A percentile compares a stretch with the other conserved stretches of the same genome.
phyloP scores from a whole-genome alignment of 192 early-diverging fungal species.

The Chytriomyces hyalinus region DNA sequence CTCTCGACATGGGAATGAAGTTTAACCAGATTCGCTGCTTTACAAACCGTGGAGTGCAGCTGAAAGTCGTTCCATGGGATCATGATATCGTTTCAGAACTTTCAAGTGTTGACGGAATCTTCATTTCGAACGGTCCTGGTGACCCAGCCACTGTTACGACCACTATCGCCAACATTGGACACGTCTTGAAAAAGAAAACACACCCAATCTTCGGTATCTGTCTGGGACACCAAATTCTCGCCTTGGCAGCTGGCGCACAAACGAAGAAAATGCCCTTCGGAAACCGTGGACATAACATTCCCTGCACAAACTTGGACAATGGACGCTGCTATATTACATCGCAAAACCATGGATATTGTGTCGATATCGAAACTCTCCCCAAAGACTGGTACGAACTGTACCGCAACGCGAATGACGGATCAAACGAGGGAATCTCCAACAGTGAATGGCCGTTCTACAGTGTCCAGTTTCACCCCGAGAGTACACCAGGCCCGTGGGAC shows the following conservation, averaged over 20 bases:
- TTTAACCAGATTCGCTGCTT: constrained; percentile 99
- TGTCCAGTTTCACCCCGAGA: constrained; percentile 99
- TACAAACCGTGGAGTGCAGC: constrained; percentile 89
- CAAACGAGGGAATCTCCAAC: constrained; percentile 98
- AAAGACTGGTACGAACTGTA: constrained; percentile 84
- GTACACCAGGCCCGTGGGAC: constrained; percentile 93
- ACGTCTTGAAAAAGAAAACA: constrained; percentile 67
- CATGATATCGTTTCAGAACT: constrained; percentile 84
- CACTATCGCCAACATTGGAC: constrained; percentile 78
- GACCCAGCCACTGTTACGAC: constrained; percentile 83
- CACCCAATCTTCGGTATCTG: constrained; percentile 99
- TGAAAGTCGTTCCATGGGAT: constrained; percentile 96
- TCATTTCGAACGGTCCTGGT: constrained; percentile 93
- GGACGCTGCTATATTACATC: constrained; percentile 98
- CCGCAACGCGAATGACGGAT: constrained; percentile 98
- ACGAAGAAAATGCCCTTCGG: constrained; percentile 98
- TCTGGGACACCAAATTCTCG: constrained; percentile 96
- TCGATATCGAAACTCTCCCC: constrained; percentile 80
- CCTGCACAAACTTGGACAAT: constrained; percentile 93
- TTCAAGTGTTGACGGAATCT: constrained; percentile 67
- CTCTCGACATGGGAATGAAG: constrained; percentile 99
- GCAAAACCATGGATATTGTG: constrained; percentile 97
- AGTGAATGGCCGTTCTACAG: constrained; percentile 89
- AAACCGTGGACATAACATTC: constrained; percentile 99
- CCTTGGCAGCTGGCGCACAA: constrained; percentile 88